A percentile compares a stretch with the other conserved stretches of the same genome.
Conservation (phyloP, 2,329 filamentous ascomycete species). For the Trichoderma atrobrunneum region DNA sequence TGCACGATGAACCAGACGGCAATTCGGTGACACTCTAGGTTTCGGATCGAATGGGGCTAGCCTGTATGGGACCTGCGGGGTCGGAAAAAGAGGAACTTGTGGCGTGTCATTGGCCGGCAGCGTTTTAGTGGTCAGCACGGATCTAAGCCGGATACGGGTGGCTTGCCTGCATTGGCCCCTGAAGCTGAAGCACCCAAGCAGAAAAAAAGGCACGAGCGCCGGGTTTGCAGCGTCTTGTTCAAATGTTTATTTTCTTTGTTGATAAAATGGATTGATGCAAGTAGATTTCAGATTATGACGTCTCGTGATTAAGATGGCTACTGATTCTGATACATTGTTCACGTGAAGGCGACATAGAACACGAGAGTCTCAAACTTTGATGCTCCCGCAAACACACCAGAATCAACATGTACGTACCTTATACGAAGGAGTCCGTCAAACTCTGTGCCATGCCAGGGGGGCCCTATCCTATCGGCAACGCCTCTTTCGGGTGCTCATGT, state of each 20-base stretch:
- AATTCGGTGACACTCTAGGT: slow-evolving; percentile 10
- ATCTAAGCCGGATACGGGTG: neutral
- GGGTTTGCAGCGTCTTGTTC: neutral
- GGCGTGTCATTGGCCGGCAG: neutral
- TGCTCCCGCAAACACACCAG: neutral
- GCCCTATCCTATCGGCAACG: neutral
- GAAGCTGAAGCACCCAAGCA: neutral
- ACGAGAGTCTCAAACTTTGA: neutral
- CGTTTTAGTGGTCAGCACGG: neutral
- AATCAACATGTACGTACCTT: neutral
- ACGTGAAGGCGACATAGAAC: neutral
- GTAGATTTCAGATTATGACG: neutral
- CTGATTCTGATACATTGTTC: neutral
- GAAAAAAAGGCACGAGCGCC: neutral
- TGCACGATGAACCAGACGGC: neutral
- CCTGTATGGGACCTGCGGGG: neutral
- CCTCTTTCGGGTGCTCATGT: neutral
- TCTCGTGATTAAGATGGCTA: neutral
- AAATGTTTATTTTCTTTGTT: neutral
- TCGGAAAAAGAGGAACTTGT: slow-evolving; percentile 11
- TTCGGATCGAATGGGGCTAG: neutral
- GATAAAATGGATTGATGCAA: neutral
- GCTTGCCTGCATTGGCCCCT: neutral
- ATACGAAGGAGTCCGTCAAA: neutral
- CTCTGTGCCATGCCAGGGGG: neutral